Percentiles rank a stretch among this genome's conserved stretches.
phyloP scores from a whole-genome alignment of 495 filamentous ascomycete genomes.

The Neurospora africana region DNA sequence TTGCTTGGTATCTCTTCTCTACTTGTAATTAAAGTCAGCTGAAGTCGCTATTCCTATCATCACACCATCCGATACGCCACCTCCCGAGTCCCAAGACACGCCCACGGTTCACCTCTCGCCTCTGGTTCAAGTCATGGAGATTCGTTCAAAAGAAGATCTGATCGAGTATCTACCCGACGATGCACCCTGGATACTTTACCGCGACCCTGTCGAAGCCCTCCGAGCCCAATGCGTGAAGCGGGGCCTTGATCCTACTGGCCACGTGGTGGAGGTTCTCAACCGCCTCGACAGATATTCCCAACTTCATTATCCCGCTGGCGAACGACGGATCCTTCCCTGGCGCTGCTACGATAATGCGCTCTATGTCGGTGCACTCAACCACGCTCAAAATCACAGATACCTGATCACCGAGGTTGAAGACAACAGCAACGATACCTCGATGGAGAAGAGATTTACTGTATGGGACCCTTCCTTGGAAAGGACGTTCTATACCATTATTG shows the following conservation, averaged over 20 bases:
- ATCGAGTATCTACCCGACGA: not conserved
- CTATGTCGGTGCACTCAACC: not conserved
- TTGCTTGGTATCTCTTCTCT: not conserved
- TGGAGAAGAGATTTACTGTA: not conserved
- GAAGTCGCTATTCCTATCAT: not conserved
- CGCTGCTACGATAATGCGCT: not conserved
- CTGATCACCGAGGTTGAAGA: not conserved
- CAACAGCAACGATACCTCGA: not conserved
- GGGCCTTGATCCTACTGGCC: not conserved
- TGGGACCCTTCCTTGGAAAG: not conserved
- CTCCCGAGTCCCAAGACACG: not conserved
- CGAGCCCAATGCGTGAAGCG: not conserved
- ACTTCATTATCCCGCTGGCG: not conserved
- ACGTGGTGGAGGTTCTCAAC: not conserved
- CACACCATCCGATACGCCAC: not conserved
- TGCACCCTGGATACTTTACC: not conserved
- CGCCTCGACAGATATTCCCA: not conserved
- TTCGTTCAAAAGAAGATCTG: not conserved
- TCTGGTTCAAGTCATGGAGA: not conserved
- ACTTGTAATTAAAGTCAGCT: not conserved
- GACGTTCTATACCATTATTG: not conserved
- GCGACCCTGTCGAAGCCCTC: not conserved
- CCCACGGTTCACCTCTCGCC: not conserved
- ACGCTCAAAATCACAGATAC: not conserved
- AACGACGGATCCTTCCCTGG: not conserved